Evolutionary conservation across 352 stramenopile genomes (phyloP).

Genomic region (Pythium grandisporangium): DNA sequence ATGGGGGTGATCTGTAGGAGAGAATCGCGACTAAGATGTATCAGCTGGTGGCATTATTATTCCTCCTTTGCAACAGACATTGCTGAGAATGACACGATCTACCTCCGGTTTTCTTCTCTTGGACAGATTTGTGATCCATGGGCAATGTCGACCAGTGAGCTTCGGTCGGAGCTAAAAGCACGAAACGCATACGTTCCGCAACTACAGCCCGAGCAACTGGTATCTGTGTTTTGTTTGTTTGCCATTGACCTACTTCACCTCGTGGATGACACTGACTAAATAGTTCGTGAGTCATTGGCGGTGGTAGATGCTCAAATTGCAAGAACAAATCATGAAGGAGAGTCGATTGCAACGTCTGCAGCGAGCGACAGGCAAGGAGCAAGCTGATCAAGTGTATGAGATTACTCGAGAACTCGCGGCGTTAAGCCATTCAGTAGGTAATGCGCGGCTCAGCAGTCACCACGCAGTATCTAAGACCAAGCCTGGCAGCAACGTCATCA

Average conservation of each 20-base stretch:
- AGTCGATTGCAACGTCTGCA: slow-evolving; percentile 57
- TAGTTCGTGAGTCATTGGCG: too few relatives aligned
- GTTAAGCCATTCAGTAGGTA: too few relatives aligned
- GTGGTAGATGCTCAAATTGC: slow-evolving; percentile 49
- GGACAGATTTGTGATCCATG: slow-evolving; percentile 60
- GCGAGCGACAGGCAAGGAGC: slow-evolving; percentile 45
- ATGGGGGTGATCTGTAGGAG: too few relatives aligned
- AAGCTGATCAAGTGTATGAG: slow-evolving; percentile 25
- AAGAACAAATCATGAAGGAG: slow-evolving; percentile 50
- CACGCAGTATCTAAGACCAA: too few relatives aligned
- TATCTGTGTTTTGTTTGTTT: too few relatives aligned
- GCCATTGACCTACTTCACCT: too few relatives aligned
- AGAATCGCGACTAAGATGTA: too few relatives aligned
- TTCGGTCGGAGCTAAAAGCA: slow-evolving; percentile 42
- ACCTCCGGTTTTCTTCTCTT: slow-evolving; percentile 51
- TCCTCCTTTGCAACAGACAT: slow-evolving; percentile 29
- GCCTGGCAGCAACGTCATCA: not conserved
- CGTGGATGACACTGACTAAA: too few relatives aligned
- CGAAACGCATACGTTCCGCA: slow-evolving; percentile 54
- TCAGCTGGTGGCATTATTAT: not conserved
- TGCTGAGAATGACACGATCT: slow-evolving; percentile 58
- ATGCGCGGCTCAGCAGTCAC: slow-evolving; percentile 1
- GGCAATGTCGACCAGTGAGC: slow-evolving; percentile 71
- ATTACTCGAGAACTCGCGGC: slow-evolving; percentile 47
- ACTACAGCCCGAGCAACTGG: slow-evolving; percentile 55